Conservation (phyloP, 1,284 basidiomycete genomes). For the Rhodotorula sp. region DNA sequence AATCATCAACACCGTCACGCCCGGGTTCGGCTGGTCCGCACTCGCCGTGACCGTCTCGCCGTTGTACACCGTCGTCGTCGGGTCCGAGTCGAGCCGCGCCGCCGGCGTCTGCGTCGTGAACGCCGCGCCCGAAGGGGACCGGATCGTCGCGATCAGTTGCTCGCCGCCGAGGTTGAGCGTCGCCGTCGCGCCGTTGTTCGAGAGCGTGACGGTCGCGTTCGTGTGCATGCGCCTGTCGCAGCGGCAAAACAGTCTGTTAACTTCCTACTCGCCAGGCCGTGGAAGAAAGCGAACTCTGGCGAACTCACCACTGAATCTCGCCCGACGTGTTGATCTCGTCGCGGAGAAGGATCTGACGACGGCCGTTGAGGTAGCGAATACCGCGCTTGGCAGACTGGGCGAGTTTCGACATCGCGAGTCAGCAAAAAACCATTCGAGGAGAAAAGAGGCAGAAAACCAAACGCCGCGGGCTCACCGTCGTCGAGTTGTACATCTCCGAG, state of each 20-base stretch:
- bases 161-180: slow-evolving; percentile 65
- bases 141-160: slow-evolving; percentile 55
- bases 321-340: slow-evolving; percentile 49
- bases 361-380: slow-evolving; percentile 78
- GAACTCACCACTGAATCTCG: slow-evolving; percentile 36
- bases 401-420: not conserved
- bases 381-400: slow-evolving; percentile 70
- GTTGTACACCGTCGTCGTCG: slow-evolving; percentile 64
- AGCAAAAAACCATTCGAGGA: not conserved
- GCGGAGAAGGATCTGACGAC: slow-evolving; percentile 76
- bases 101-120: slow-evolving; percentile 46
- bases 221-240: slow-evolving; percentile 94
- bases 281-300: slow-evolving; percentile 51
- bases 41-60: slow-evolving; percentile 62
- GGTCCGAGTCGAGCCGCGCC: slow-evolving; percentile 44
- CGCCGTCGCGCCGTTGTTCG: slow-evolving; percentile 56
- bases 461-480: slow-evolving; percentile 33
- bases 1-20: slow-evolving; percentile 77
- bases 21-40: slow-evolving; percentile 70
- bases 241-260: slow-evolving; percentile 48
- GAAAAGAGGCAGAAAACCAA: not conserved
- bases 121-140: slow-evolving; percentile 46
- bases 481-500: slow-evolving; percentile 72
- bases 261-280: slow-evolving; percentile 49
- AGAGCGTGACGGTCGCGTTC: slow-evolving; percentile 62